Base-by-base conservation (phyloP, 768 basidiomycete genomes). In the Leucosporidium creatinivorum region DNA sequence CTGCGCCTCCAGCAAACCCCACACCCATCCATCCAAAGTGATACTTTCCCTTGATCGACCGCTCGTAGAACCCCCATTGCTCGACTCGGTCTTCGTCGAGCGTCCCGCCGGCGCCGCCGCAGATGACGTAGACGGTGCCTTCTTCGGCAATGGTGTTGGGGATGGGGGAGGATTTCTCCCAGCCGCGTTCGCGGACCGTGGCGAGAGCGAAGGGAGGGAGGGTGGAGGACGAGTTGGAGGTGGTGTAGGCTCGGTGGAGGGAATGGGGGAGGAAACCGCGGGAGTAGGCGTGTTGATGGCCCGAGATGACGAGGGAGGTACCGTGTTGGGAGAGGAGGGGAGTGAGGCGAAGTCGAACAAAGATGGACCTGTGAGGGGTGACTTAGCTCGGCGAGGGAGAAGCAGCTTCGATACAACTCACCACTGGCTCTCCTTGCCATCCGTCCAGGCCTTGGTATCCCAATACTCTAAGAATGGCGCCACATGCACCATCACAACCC, bases 401-500 rank as follows among this genome's bases (percentile, higher is more conserved):
- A 30, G 8, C 2, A 21, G 1, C 33, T 8, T 4, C 13, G 51
- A 25, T 17, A 12, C 1, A 51, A 55, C 68, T 25, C 57, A 69
- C 71, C 71, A 73, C 18, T 58, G 21, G 18, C 50, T 57, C 48
- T 73, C 71, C 17, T 48, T 48, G 8, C 71, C 71, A 2, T 58
- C 28, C 0, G 44, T 65, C 71, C 71, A 73, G 36, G 71, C 71
- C 23, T 50, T 21, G 0, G 17, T 10, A 36, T 73, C 66, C 71
- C 71, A 73, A 65, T 62, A 73, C 51, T 73, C 68, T 33, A 73
- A 60, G 47, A 62, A 73, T 17, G 71, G 71, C 47, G 71, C 61
- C 19, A 68, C 66, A n/a, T 73, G 71, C 26, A 69, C 71, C 8
- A 69, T 57, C 4, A n/a, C 62, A 36, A 67, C 59, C 33, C 59